Evolutionary conservation across 306 rosid species (phyloP), one percentile per base, ranked within the genome.

Genomic region (Arachis stenosperma): DNA sequence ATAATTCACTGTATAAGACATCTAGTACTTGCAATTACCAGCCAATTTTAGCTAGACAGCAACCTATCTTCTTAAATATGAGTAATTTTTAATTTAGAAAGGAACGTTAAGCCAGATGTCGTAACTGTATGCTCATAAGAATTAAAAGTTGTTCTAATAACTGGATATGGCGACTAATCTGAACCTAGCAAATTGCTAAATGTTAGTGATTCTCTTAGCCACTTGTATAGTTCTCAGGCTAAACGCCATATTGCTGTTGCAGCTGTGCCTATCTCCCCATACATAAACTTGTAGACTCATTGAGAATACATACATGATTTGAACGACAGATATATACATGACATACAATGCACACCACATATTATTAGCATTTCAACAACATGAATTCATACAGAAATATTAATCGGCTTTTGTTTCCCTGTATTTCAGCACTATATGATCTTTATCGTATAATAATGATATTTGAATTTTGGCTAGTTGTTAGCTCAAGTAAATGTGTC

Each of bases 361-460:
- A 59, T 50, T 4, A 36, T 39, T 9, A 62, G 29, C 59, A 69
- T 65, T 50, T 30, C 65, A 61, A 73, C 22, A n/a, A 27, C 17
- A 15, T 48, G 59, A 50, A 37, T 39, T 50, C 15, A 3, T 33
- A 46, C 50, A 2, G 29, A 4, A 17, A 8, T 13, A 60, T 51
- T 14, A 52, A 42, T 13, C 14, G 6, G 22, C 65, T 61, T 62
- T 15, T 40, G 65, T 48, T 36, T 59, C 36, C 47, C 41, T 61
- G 9, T 2, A 52, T 52, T 57, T 66, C 58, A 17, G 33, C 54
- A 40, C 65, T 60, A 70, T 65, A 48, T 50, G 60, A 17, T 79
- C 56, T 50, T 53, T 8, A 56, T 52, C 37, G 41, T 52, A 46
- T 36, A 61, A 67, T 14, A 11, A 78, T 1, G 74, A 37, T 37